These are phyloP conservation scores for Cyclocybe cylindracea DNA, from an alignment of 768 basidiomycete genomes.

Conservation along the genomic window DNA sequence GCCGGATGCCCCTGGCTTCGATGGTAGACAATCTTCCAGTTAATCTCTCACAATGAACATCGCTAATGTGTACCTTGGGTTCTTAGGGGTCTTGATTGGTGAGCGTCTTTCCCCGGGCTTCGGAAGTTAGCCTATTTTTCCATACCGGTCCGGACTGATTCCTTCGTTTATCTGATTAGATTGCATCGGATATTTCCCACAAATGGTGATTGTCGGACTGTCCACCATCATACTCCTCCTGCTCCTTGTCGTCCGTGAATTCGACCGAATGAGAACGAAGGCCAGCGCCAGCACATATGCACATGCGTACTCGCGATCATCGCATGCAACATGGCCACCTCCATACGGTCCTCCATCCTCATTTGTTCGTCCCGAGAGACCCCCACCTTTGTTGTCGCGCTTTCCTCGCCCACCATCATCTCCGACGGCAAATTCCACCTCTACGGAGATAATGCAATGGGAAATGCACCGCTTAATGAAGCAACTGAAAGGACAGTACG, in stretches of 20 bases:
- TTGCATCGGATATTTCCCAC: constrained; percentile 58
- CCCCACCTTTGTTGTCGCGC: constrained; percentile 14
- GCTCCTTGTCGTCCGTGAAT: constrained; percentile 43
- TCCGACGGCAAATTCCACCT: constrained; percentile 28
- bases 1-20: constrained; percentile 58
- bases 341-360: too few relatives aligned
- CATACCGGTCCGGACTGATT: background rate
- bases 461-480: constrained; percentile 36
- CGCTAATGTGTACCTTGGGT: constrained; percentile 1
- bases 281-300: too few relatives aligned
- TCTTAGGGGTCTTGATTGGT: constrained; percentile 50
- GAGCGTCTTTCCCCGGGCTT: constrained; percentile 8
- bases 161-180: constrained; percentile 33
- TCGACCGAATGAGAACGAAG: constrained; percentile 21
- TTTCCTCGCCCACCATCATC: constrained; percentile 28
- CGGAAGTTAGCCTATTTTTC: background rate
- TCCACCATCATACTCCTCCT: constrained; percentile 43
- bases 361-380: background rate
- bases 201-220: constrained; percentile 49
- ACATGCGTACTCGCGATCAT: too few relatives aligned
- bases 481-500: constrained; percentile 40
- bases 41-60: background rate
- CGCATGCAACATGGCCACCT: too few relatives aligned
- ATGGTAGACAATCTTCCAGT: constrained; percentile 28
- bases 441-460: constrained; percentile 36